These are phyloP conservation scores for Stachybotrys elegans DNA, from an alignment of 2,329 filamentous ascomycete genomes.

Conservation along the genomic window DNA sequence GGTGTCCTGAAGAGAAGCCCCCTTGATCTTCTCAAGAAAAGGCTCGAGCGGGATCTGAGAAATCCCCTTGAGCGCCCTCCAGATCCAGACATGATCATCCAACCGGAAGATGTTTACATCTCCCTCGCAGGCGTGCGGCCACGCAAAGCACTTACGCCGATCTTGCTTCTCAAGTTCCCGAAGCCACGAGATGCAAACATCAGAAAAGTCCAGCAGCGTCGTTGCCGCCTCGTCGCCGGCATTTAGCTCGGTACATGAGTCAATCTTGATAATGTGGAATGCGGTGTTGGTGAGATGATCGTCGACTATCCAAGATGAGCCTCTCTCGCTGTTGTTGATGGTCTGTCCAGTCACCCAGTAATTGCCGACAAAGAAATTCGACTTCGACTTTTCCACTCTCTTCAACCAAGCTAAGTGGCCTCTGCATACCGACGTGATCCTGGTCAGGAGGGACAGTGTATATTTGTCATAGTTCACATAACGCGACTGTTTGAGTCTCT, in stretches of 20 bases:
- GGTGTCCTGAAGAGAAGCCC: no score
- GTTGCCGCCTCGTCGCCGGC: neutral
- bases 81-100: conserved; percentile 1
- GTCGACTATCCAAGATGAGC: neutral
- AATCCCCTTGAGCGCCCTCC: neutral
- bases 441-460: neutral
- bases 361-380: neutral
- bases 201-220: neutral
- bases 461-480: neutral
- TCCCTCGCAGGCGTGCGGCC: neutral
- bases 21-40: no score
- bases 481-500: neutral
- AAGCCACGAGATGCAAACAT: neutral
- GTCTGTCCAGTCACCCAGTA: neutral
- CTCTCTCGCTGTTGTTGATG: neutral
- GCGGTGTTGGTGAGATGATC: neutral
- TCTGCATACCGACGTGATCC: neutral
- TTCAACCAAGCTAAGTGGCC: neutral
- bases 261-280: neutral
- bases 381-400: neutral
- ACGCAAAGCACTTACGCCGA: neutral
- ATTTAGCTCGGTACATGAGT: neutral
- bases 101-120: neutral
- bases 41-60: neutral
- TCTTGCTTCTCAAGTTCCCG: neutral